Conservation (phyloP, 768 basidiomycete genomes). For the Candolleomyces aberdarensis region DNA sequence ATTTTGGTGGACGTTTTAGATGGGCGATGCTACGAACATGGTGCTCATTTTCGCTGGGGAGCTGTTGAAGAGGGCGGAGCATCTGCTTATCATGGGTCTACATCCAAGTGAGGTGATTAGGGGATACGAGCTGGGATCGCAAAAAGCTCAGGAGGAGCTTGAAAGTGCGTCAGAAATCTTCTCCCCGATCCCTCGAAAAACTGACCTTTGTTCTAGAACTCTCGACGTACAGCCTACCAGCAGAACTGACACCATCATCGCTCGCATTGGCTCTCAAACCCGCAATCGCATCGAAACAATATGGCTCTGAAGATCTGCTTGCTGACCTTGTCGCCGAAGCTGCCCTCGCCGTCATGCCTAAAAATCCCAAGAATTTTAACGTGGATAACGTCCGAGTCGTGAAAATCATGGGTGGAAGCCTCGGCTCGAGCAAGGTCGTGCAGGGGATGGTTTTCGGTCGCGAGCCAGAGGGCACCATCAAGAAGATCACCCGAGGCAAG, state of each 20-base stretch:
- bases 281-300: slow-evolving; percentile 95
- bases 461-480: slow-evolving; percentile 88
- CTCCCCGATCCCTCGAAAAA: background rate
- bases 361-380: slow-evolving; percentile 88
- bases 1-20: slow-evolving; percentile 41
- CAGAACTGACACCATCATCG: slow-evolving; percentile 64
- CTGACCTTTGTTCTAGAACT: slow-evolving; percentile 46
- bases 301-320: slow-evolving; percentile 85
- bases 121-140: slow-evolving; percentile 90
- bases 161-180: slow-evolving; percentile 62
- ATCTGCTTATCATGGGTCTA: slow-evolving; percentile 91
- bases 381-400: slow-evolving; percentile 98
- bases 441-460: slow-evolving; percentile 98
- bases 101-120: slow-evolving; percentile 95
- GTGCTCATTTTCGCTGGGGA: slow-evolving; percentile 96
- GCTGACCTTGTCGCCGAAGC: slow-evolving; percentile 89
- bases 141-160: slow-evolving; percentile 81
- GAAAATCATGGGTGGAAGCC: slow-evolving; percentile 94
- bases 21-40: slow-evolving; percentile 96
- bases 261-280: slow-evolving; percentile 81
- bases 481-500: slow-evolving; percentile 82
- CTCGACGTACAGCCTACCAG: slow-evolving; percentile 64
- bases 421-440: slow-evolving; percentile 84
- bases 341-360: slow-evolving; percentile 87
- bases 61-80: slow-evolving; percentile 89